These are phyloP conservation scores for Tephrocybe sp. DNA, from an alignment of 768 basidiomycete genomes.

Conservation along the genomic window DNA sequence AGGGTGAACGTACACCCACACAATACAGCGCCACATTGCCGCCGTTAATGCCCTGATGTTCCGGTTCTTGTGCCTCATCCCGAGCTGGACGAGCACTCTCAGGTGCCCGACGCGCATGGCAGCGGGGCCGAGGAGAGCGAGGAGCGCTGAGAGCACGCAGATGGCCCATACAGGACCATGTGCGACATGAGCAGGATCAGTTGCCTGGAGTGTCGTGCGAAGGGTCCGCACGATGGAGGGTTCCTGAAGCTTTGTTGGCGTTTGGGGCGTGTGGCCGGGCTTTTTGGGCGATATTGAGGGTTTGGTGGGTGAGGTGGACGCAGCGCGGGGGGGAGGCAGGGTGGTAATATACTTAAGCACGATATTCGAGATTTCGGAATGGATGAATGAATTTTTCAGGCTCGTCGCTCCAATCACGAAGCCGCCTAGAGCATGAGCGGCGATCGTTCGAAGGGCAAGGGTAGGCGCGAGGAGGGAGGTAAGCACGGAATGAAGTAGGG, in stretches of 20 bases:
- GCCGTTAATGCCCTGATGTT: constrained; percentile 62
- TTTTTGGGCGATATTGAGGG: constrained; percentile 6
- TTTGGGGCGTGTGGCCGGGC: not conserved
- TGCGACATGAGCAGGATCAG: constrained; percentile 59
- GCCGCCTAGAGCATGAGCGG: constrained; percentile 75
- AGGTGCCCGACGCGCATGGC: constrained; percentile 44
- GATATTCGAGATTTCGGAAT: constrained; percentile 51
- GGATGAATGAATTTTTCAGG: constrained; percentile 46
- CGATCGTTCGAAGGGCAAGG: constrained; percentile 64
- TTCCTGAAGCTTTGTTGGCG: constrained; percentile 32
- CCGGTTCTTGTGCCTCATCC: constrained; percentile 62
- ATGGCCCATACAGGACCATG: constrained; percentile 82
- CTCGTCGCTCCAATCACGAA: constrained; percentile 54
- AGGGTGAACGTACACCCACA: constrained; percentile 68
- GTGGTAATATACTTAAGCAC: constrained; percentile 51
- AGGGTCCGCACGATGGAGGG: constrained; percentile 63
- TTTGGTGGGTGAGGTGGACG: constrained; percentile 40
- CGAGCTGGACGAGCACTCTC: constrained; percentile 50
- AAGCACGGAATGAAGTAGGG: constrained; percentile 59
- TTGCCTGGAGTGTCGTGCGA: constrained; percentile 56
- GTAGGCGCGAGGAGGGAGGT: constrained; percentile 64
- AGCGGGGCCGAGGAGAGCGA: constrained; percentile 65
- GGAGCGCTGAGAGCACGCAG: constrained; percentile 61
- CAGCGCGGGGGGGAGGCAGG: constrained; percentile 29
- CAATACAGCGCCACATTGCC: constrained; percentile 62